phyloP scores from a whole-genome alignment of 345 rosid species.

The Lumnitzera racemosa region DNA sequence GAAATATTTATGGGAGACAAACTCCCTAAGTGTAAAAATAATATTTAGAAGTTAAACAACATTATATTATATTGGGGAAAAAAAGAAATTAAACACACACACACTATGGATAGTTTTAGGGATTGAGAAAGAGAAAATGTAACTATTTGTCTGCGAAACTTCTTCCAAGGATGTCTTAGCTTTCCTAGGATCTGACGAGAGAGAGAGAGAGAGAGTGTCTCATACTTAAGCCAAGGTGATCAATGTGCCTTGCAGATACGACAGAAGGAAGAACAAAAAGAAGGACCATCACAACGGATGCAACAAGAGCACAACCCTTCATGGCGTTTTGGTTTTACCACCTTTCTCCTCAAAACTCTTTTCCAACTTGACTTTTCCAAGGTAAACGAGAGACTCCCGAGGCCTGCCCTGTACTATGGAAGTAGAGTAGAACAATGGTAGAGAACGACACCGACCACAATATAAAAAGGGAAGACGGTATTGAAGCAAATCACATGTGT shows the following conservation, averaged over 20 bases:
- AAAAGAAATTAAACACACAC: too few species aligned
- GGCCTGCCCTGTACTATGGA: not conserved
- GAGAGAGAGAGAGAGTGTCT: not conserved
- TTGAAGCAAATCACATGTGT: slow-evolving; percentile 82
- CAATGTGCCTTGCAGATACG: slow-evolving; percentile 30
- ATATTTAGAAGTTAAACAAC: too few species aligned
- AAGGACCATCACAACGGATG: slow-evolving; percentile 21
- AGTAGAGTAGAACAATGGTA: not conserved
- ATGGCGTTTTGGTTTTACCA: slow-evolving; percentile 15
- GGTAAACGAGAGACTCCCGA: not conserved
- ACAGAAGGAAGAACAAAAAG: slow-evolving; percentile 18
- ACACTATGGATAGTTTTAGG: too few species aligned
- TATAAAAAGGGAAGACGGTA: slow-evolving; percentile 26
- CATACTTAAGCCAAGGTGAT: slow-evolving; percentile 25
- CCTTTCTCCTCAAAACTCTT: not conserved
- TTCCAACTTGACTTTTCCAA: too few species aligned
- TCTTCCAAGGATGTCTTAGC: too few species aligned
- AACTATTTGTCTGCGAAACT: too few species aligned
- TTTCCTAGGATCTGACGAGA: not conserved
- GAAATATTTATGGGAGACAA: too few species aligned
- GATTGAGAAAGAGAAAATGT: too few species aligned
- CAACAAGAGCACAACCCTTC: slow-evolving; percentile 27
- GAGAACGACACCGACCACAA: not conserved
- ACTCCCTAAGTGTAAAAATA: too few species aligned
- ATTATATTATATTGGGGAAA: too few species aligned